Evolutionary conservation across 2,329 filamentous ascomycete genomes (phyloP).

Genomic region (Aspergillus sp.): DNA sequence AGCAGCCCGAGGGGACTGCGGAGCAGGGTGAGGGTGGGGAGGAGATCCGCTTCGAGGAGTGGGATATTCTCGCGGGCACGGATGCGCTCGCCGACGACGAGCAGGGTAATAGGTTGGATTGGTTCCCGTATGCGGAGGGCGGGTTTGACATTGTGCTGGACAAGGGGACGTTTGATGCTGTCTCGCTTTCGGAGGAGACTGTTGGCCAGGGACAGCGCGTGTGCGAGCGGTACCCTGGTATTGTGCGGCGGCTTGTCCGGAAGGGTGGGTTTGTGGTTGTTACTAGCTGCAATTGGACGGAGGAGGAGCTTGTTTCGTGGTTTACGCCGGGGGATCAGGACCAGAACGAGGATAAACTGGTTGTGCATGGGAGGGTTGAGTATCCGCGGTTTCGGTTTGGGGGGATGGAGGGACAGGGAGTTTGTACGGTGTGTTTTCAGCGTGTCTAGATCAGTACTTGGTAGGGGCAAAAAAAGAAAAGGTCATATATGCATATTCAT

Average conservation of each 20-base stretch:
- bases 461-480: not conserved
- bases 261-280: slow-evolving; percentile 73
- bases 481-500: too few relatives aligned
- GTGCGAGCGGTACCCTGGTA: slow-evolving; percentile 71
- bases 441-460: slow-evolving; percentile 33
- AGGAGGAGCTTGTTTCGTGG: slow-evolving; percentile 77
- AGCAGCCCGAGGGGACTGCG: slow-evolving; percentile 24
- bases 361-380: slow-evolving; percentile 65
- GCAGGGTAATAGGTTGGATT: too few relatives aligned
- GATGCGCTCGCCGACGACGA: slow-evolving; percentile 31
- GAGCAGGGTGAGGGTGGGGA: slow-evolving; percentile 9
- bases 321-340: slow-evolving; percentile 54
- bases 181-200: slow-evolving; percentile 60
- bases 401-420: slow-evolving; percentile 80
- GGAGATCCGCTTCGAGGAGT: slow-evolving; percentile 53
- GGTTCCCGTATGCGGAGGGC: slow-evolving; percentile 38
- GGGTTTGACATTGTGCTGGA: slow-evolving; percentile 93
- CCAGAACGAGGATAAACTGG: slow-evolving; percentile 46
- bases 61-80: slow-evolving; percentile 58
- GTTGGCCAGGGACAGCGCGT: slow-evolving; percentile 45
- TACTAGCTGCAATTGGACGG: slow-evolving; percentile 98
- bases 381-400: slow-evolving; percentile 90
- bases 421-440: slow-evolving; percentile 81
- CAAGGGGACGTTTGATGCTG: slow-evolving; percentile 96
- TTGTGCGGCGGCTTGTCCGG: slow-evolving; percentile 67